Base-by-base conservation (phyloP, 805 yeast species). In the Cyberlindnera sargentensis region DNA sequence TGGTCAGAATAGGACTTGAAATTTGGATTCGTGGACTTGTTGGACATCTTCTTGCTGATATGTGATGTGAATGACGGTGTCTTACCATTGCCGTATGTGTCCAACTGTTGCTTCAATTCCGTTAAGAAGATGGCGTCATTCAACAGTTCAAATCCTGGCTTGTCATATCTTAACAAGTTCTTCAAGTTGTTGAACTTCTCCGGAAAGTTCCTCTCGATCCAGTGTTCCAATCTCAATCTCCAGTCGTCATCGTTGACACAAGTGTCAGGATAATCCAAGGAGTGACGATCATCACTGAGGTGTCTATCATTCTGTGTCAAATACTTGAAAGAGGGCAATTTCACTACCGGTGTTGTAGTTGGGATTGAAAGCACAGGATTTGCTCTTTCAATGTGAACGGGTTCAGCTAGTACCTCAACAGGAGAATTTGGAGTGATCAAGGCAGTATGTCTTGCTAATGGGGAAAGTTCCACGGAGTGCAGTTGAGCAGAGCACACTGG, bases 241-340 rank as follows among this genome's bases (percentile, higher is more conserved):
- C 76, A 72, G 48, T 66, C 71, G 28, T 63, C 63, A 47, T 70
- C 70, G 46, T 66, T 66, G 37, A 63, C 52, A 34, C 65, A 64
- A 32, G 69, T 60, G 37, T 63, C 64, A 45, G 62, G 62, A 40
- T 55, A 57, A 23, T 55, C 52, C 31, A 52, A 34, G 2, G 60
- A 51, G 30, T 53, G 51, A 10, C 44, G 42, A 8, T 48, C 39
- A 10, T 36, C 34, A 25, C 55, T 53, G 5, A 30, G 23, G 27
- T 47, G 45, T 42, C 52, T 44, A 23, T 46, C 42, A 35, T 50
- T 54, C 38, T 47, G 51, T 11, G 47, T 53, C 33, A 57, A 31
- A 33, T 50, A 49, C 42, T 52, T 52, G 34, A 46, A 44, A 10
- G 51, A 31, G 40, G 51, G 38, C 23, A 44, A 27, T 42, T 34